Evolutionary conservation across 345 rosid genomes (phyloP).

Genomic region (Arabidopsis arenosa): DNA sequence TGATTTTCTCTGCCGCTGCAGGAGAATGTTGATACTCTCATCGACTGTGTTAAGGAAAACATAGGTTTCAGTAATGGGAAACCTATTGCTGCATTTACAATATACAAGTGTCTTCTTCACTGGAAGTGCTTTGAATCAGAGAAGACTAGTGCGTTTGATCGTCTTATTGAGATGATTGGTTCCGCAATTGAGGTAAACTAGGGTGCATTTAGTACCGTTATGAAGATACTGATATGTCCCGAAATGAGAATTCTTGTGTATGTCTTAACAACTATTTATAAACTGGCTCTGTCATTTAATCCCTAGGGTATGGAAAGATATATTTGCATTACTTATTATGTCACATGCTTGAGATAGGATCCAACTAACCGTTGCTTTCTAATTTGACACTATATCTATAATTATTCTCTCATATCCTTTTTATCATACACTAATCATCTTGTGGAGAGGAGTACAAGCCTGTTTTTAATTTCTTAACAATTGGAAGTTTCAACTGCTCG

Average conservation of each 20-base stretch:
- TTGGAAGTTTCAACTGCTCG: conserved; percentile 14
- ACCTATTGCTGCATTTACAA: conserved; percentile 93
- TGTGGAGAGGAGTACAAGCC: conserved; percentile 17
- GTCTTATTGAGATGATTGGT: conserved; percentile 98
- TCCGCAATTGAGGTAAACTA: conserved; percentile 88
- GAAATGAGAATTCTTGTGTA: conserved; percentile 1
- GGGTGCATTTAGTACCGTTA: conserved; percentile 25
- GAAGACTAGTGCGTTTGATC: conserved; percentile 92
- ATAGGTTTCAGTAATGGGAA: conserved; percentile 86
- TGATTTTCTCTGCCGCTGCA: conserved; percentile 49
- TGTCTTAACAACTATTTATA: conserved; percentile 7
- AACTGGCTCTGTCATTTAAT: background rate
- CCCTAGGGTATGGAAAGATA: background rate
- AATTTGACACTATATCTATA: conserved; percentile 4
- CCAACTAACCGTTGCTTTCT: background rate
- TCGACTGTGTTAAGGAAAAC: conserved; percentile 70
- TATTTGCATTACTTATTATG: background rate
- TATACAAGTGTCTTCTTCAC: conserved; percentile 91
- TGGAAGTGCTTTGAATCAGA: conserved; percentile 99
- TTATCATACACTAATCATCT: conserved; percentile 10
- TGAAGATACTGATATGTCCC: conserved; percentile 14
- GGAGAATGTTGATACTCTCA: conserved; percentile 92
- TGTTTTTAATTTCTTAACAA: conserved; percentile 1
- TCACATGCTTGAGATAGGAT: conserved; percentile 31
- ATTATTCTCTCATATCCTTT: conserved; percentile 10